Conservation (phyloP, 768 basidiomycete genomes). For the Russula vinacea region DNA sequence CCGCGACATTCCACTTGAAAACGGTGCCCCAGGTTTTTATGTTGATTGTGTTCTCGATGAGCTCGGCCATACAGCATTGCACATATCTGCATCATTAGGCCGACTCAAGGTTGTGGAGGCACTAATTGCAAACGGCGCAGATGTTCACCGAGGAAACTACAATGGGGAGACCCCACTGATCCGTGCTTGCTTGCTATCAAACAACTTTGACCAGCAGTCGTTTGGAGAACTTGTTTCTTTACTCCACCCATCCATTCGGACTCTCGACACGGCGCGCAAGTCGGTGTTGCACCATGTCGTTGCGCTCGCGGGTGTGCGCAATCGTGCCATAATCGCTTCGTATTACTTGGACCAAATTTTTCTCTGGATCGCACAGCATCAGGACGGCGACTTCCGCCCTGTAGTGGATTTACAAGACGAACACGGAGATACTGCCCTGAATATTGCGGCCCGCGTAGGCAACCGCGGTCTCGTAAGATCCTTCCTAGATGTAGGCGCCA, state of each 20-base stretch:
- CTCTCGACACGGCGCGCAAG: slow-evolving; percentile 81
- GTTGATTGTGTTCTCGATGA: slow-evolving; percentile 89
- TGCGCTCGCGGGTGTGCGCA: slow-evolving; percentile 86
- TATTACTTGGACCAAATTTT: slow-evolving; percentile 93
- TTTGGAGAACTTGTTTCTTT: slow-evolving; percentile 64
- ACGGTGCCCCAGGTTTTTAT: slow-evolving; percentile 44
- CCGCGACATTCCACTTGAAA: slow-evolving; percentile 55
- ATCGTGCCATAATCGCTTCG: slow-evolving; percentile 75
- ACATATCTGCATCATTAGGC: slow-evolving; percentile 86
- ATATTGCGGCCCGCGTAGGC: slow-evolving; percentile 92
- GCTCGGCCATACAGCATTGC: slow-evolving; percentile 90
- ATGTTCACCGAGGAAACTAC: slow-evolving; percentile 87
- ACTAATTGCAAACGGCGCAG: slow-evolving; percentile 75
- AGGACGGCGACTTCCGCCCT: slow-evolving; percentile 71
- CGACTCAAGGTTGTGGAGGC: slow-evolving; percentile 63
- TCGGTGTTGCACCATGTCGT: slow-evolving; percentile 90
- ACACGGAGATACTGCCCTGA: slow-evolving; percentile 93
- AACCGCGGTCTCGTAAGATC: slow-evolving; percentile 84
- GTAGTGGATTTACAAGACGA: slow-evolving; percentile 90
- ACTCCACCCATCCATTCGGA: slow-evolving; percentile 74
- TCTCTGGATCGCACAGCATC: slow-evolving; percentile 75
- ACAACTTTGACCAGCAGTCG: slow-evolving; percentile 74
- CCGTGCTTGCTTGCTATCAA: slow-evolving; percentile 84
- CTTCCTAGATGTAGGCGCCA: slow-evolving; percentile 88
- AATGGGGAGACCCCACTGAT: slow-evolving; percentile 94